Evolutionary conservation across 257 asterid species (phyloP), one percentile per base, ranked within the genome.

Genomic region (Agastache rugosa): DNA sequence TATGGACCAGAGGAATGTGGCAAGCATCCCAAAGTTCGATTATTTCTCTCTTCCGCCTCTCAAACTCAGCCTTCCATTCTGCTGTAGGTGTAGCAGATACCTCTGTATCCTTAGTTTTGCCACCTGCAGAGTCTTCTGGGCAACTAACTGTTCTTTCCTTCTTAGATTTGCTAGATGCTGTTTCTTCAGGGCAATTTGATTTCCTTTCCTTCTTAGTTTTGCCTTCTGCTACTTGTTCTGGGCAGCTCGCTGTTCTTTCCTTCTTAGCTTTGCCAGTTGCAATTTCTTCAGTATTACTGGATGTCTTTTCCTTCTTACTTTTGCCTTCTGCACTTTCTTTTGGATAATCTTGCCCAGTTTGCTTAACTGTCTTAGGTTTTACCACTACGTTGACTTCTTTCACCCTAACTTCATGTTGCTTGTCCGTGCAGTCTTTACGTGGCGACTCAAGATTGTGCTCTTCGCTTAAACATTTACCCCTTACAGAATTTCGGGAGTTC

Each of bases 21-120:
- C 96, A 95, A 63, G 80, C 82, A 67, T 88, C 80, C 99, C 97
- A 95, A 12, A 92, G 96, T 71, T 83, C 80, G 22, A 89, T 83
- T 55, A 92, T 92, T 61, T 87, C 89, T 66, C 71, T 78, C 79
- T 82, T 91, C 67, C 85, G 89, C 84, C 78, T 85, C 81, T 87
- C 96, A 17, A 90, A 92, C 79, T 95, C 90, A 9, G 34, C 45
- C 10, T 68, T 56, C 96, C 97, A 87, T 53, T 83, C 82, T 0
- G 84, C 58, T 53, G 12, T 39, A 8, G 37, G 1, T 31, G 37
- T 31, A 31, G 56, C 22, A 5, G 56, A 50, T 5, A n/a, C 8
- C 45, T 76, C 83, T 22, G 73, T 64, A 39, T 74, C 75, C 69
- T 72, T 55, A 29, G 58, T 2, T 53, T 53, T 53, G 59, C 12